Base-by-base conservation (phyloP, 2,329 filamentous ascomycete species). In the Cytospora piceae region DNA sequence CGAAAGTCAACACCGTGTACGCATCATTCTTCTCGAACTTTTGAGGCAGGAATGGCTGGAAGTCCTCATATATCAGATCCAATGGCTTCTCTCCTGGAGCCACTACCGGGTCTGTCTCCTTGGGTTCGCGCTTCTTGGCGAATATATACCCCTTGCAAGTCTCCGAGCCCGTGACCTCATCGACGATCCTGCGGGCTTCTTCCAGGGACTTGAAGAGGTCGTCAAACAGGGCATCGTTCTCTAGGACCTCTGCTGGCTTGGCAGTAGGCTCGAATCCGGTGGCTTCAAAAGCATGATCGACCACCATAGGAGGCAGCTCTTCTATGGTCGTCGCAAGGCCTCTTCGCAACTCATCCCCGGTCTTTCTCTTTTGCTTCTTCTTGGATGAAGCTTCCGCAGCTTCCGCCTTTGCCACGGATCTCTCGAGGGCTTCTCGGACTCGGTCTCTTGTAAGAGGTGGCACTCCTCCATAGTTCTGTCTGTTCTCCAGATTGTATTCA, bases 1-100 rank as follows among this genome's bases (percentile, higher is more conserved):
- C 85, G 70, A 94, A 93, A 62, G 92, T 86, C 15, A 98, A 74
- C 20, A 96, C 87, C 3, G 87, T 85, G 29, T 89, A 85, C 0
- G 82, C 79, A 0, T 87, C 80, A 64, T 93, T 87, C 8, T 85
- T 82, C 68, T 89, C 86, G 68, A 96, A 91, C 71, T 98, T 94
- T 27, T 84, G 81, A 0, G 95, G 95, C 49, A 90, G 81, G 76
- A 98, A 98, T 0, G 95, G 95, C 71, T 98, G 94, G 72, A 97
- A 98, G 72, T 99, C 95, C 63, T 97, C 91, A 73, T 97, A 99
- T 2, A 96, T 80, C 7, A 95, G 74, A 55, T 82, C 80, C 4
- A 79, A 77, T 12, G 78, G 74, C 62, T 78, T 80, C 0, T 74
- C 78, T 12, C 78, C 75, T 24, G 77, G 69, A 0, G 64, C 53